phyloP scores from a whole-genome alignment of 164 flowering plant species.

The Berberis vulgaris region DNA sequence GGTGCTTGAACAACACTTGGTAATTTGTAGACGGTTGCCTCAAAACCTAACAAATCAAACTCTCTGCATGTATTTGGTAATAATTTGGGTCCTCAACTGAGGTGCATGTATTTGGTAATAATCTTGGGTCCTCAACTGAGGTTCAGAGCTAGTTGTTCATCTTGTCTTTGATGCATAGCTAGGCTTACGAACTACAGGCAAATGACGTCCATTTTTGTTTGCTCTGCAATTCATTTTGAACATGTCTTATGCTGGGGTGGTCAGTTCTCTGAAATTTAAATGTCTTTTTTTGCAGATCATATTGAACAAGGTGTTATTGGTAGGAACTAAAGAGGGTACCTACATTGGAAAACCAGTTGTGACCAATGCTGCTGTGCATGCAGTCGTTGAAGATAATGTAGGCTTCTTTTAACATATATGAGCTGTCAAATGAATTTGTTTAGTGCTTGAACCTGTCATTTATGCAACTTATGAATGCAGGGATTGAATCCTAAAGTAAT shows the following conservation, averaged over 20 bases:
- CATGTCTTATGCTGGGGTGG: neutral
- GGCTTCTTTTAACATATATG: neutral
- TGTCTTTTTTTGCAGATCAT: constrained; percentile 40
- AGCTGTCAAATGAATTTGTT: neutral
- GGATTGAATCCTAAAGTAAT: constrained; percentile 59
- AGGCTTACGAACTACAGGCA: too few relatives aligned
- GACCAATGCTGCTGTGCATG: constrained; percentile 86
- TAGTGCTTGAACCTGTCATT: neutral
- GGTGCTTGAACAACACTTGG: too few relatives aligned
- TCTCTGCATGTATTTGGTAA: too few relatives aligned
- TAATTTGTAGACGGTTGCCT: too few relatives aligned
- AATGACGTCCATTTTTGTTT: too few relatives aligned
- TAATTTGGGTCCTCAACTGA: too few relatives aligned
- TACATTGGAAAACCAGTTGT: constrained; percentile 87
- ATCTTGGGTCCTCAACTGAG: too few relatives aligned
- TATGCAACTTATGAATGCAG: constrained; percentile 26
- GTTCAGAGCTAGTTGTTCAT: too few relatives aligned
- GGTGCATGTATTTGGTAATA: too few relatives aligned
- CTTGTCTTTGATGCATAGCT: too few relatives aligned
- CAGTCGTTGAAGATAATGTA: constrained; percentile 92
- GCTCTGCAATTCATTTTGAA: too few relatives aligned
- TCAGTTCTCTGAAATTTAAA: neutral
- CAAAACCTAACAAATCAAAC: too few relatives aligned
- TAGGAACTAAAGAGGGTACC: constrained; percentile 71
- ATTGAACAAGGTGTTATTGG: constrained; percentile 80